phyloP scores from a whole-genome alignment of 2,329 filamentous ascomycete genomes.

The Penicillium frequentans region DNA sequence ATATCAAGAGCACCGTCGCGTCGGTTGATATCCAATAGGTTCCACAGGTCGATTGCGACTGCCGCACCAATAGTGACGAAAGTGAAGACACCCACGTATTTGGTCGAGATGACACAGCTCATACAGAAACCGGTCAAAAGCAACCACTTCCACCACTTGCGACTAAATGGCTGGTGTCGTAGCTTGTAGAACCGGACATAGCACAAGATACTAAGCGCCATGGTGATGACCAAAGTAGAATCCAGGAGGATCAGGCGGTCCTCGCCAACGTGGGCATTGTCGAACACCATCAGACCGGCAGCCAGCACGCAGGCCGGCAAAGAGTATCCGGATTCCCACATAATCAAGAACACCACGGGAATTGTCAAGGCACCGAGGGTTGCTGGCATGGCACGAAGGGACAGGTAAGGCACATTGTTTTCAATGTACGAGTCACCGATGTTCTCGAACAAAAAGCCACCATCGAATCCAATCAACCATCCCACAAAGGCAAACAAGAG shows the following conservation, averaged over 20 bases:
- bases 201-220: conserved; percentile 89
- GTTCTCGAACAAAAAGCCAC: conserved; percentile 97
- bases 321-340: conserved; percentile 99
- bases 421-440: conserved; percentile 97
- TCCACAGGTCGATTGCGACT: conserved; percentile 93
- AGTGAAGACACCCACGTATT: conserved; percentile 95
- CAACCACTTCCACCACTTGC: conserved; percentile 99
- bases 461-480: conserved; percentile 96
- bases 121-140: conserved; percentile 90
- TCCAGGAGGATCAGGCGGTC: conserved; percentile 93
- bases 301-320: conserved; percentile 88
- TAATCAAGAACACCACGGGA: conserved; percentile 91
- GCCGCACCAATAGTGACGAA: conserved; percentile 96
- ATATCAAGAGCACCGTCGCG: conserved; percentile 77
- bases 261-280: conserved; percentile 97
- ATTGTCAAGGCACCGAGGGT: conserved; percentile 90
- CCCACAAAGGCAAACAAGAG: conserved; percentile 95
- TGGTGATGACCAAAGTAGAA: conserved; percentile 89
- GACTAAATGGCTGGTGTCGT: conserved; percentile 80
- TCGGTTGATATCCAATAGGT: conserved; percentile 84
- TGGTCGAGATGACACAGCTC: conserved; percentile 97
- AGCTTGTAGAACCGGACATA: conserved; percentile 99
- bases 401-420: conserved; percentile 96
- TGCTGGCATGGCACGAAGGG: conserved; percentile 90
- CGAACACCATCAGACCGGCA: conserved; percentile 82